Evolutionary conservation across 148 eudicot genomes (phyloP).

Genomic region (Dianthus caryophyllus): DNA sequence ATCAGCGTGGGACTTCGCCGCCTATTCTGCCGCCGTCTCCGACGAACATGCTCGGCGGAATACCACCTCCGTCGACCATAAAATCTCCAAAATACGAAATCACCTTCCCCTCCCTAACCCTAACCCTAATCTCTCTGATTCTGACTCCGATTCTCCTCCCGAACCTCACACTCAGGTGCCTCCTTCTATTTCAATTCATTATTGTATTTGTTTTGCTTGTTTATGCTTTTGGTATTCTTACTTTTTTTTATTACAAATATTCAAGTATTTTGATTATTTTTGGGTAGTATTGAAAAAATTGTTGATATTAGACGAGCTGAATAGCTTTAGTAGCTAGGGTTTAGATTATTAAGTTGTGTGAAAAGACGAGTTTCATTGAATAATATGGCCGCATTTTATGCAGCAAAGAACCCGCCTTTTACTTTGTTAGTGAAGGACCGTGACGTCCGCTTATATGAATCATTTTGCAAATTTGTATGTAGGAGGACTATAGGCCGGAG

Average conservation of each 20-base stretch:
- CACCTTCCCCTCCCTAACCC: conserved; percentile 20
- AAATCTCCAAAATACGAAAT: conserved; percentile 50
- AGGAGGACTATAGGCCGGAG: conserved; percentile 40
- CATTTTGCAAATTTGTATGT: conserved; percentile 1
- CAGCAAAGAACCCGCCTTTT: no score
- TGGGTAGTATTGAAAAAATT: no score
- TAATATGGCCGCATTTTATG: no score
- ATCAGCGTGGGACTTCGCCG: conserved; percentile 85
- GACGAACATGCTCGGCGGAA: conserved; percentile 74
- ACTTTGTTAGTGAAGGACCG: no score
- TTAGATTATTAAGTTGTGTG: no score
- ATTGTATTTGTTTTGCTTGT: neutral
- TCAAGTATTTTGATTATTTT: no score
- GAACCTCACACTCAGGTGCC: conserved; percentile 46
- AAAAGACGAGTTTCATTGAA: no score
- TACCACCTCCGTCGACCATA: conserved; percentile 77
- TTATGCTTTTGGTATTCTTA: no score
- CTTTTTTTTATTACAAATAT: no score
- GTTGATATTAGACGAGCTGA: no score
- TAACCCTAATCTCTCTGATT: conserved; percentile 6
- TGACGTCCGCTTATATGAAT: conserved; percentile 44
- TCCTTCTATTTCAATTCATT: neutral
- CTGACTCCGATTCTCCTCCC: neutral
- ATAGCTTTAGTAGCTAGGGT: no score
- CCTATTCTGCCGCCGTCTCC: conserved; percentile 65